A percentile compares a stretch with the other conserved stretches of the same genome.
Evolutionary conservation across 257 asterid species (phyloP).

Genomic region (Petunia axillaris): DNA sequence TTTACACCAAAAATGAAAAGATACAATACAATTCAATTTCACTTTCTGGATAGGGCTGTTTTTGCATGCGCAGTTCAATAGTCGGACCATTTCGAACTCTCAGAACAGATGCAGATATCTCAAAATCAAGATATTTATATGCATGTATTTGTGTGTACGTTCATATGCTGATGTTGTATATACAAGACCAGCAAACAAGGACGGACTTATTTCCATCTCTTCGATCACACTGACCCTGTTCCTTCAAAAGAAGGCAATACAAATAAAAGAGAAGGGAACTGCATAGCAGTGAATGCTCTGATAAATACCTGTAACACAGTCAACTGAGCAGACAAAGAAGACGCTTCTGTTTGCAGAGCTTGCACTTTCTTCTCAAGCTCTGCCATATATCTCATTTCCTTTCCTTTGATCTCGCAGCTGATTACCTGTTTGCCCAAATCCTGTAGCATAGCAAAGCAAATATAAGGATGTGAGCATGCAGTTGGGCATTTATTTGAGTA

Average conservation of each 20-base stretch:
- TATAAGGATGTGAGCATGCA: neutral
- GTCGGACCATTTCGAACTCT: conserved; percentile 86
- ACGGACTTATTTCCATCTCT: neutral
- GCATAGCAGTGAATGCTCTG: neutral
- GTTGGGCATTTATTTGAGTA: neutral
- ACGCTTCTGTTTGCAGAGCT: conserved; percentile 89
- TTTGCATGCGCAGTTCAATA: conserved; percentile 55
- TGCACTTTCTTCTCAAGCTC: conserved; percentile 98
- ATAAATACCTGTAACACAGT: conserved; percentile 68
- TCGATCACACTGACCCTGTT: neutral
- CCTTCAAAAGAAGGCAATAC: neutral
- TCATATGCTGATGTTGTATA: neutral
- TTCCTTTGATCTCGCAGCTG: conserved; percentile 95
- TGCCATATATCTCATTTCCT: conserved; percentile 92
- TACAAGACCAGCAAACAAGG: neutral
- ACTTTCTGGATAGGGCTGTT: no score
- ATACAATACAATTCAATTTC: no score
- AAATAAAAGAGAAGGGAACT: neutral
- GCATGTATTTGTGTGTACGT: neutral
- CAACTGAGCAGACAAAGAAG: conserved; percentile 88
- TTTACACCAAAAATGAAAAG: no score
- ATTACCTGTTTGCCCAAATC: conserved; percentile 98
- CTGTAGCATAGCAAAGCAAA: conserved; percentile 38
- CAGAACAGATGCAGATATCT: conserved; percentile 36
- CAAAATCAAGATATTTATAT: conserved; percentile 16